Evolutionary conservation across 2,329 filamentous ascomycete species (phyloP).

Genomic region (Didymella arachidicola): DNA sequence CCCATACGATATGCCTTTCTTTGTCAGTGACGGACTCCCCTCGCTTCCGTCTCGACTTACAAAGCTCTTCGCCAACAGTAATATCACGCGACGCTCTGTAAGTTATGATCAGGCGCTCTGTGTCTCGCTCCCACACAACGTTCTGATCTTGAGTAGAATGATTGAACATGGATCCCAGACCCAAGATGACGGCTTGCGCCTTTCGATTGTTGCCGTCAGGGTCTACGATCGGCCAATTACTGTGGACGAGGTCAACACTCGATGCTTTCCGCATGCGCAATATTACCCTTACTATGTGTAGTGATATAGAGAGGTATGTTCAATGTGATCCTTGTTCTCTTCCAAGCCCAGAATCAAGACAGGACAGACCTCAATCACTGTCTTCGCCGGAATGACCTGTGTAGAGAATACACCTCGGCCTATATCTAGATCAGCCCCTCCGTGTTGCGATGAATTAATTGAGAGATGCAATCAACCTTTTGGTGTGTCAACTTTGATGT

Average conservation of each 20-base stretch:
- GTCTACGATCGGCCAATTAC: slow-evolving; percentile 54
- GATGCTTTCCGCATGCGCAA: background rate
- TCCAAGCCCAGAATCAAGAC: slow-evolving; percentile 58
- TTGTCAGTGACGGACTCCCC: slow-evolving; percentile 16
- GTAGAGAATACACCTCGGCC: slow-evolving; percentile 63
- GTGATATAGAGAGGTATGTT: slow-evolving; percentile 61
- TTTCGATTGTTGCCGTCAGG: slow-evolving; percentile 39
- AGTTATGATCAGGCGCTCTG: slow-evolving; percentile 55
- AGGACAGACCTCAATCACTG: slow-evolving; percentile 61
- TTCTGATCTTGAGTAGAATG: slow-evolving; percentile 62
- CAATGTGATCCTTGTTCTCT: slow-evolving; percentile 60
- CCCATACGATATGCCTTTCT: slow-evolving; percentile 57
- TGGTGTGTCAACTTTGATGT: slow-evolving; percentile 58
- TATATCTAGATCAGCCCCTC: slow-evolving; percentile 33
- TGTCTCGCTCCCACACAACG: slow-evolving; percentile 63
- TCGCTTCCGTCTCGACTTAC: slow-evolving; percentile 41
- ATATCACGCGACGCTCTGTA: slow-evolving; percentile 62
- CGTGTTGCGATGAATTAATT: background rate
- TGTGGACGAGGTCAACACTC: slow-evolving; percentile 19
- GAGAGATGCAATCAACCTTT: slow-evolving; percentile 51
- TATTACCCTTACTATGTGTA: slow-evolving; percentile 61
- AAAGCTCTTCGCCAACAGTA: slow-evolving; percentile 62
- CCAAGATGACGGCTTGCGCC: slow-evolving; percentile 63
- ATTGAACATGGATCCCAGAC: slow-evolving; percentile 67
- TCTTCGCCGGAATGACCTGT: slow-evolving; percentile 56